Evolutionary conservation across 1,284 basidiomycete genomes (phyloP), one percentile per base, ranked within the genome.

Genomic region (Boletus mariae): DNA sequence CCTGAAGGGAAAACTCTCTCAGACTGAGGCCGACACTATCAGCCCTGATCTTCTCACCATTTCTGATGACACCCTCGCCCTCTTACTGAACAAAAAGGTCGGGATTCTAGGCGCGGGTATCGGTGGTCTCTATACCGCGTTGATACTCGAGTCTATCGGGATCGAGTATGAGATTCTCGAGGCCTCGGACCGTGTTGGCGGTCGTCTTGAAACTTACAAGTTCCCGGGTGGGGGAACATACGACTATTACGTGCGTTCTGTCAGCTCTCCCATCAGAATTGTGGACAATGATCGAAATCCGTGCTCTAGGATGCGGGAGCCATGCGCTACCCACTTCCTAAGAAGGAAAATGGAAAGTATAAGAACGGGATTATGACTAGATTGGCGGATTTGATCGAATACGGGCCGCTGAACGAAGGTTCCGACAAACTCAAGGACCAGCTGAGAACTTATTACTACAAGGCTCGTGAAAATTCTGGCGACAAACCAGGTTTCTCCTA

Each of bases 151-250:
- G 15, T 58, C 53, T 9, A 58, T 71, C 12, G 60, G 54, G 8
- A 66, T 75, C 50, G n/a, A 56, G 2, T 75, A 71, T 50, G 61
- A 71, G 25, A 70, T 74, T 11, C 45, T 73, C 6, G 73, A 73
- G 52, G 69, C 66, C 4, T 49, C 51, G 7, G 52, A 52, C 6
- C 60, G 67, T 13, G 46, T 57, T 26, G 73, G 73, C 3, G 73
- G 73, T 8, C 64, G 72, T n/a, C 47, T 72, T 15, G 64, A 54
- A 23, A 75, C 73, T 2, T 55, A 73, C 44, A 49, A 60, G 10
- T 72, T 47, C 10, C 10, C 7, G 5, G 35, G 5, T 15, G 25
- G 46, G 11, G 20, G n/a, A 2, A 10, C 10, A 11, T 37, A 15
- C n/a, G 46, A 47, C n/a, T 47, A 47, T 28, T 47, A 38, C 28